Conservation (phyloP, 2,329 filamentous ascomycete species). For the Colletotrichum liaoningense region DNA sequence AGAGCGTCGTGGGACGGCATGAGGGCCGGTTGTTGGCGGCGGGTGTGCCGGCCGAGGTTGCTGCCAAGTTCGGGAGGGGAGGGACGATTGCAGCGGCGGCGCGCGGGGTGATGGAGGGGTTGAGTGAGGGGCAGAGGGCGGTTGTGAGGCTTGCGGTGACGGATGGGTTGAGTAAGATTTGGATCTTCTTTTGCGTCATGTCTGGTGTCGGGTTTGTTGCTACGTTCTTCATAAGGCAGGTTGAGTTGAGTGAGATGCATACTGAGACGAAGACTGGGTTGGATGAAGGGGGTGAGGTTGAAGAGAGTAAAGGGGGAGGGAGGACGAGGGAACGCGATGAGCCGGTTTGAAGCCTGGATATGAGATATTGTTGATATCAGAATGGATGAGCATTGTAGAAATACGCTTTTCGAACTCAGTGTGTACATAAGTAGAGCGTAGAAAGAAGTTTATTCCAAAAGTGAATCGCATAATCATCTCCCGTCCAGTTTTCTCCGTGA, state of each 20-base stretch:
- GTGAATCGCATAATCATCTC: background rate
- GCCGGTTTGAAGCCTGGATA: background rate
- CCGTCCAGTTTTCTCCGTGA: too few species aligned
- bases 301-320: constrained; percentile 8
- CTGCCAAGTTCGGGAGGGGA: constrained; percentile 64
- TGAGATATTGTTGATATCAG: background rate
- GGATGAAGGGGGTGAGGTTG: background rate
- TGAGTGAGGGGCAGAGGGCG: constrained; percentile 57
- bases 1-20: constrained; percentile 76
- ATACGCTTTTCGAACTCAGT: background rate
- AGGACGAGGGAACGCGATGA: background rate
- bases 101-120: constrained; percentile 63
- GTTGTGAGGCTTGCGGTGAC: constrained; percentile 60
- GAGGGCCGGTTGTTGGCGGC: constrained; percentile 55
- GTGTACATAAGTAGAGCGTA: background rate
- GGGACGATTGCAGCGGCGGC: constrained; percentile 73
- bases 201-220: constrained; percentile 58
- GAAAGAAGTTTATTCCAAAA: background rate
- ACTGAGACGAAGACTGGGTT: constrained; percentile 62
- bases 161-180: constrained; percentile 65
- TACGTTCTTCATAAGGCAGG: constrained; percentile 61
- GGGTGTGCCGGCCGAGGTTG: constrained; percentile 61
- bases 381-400: background rate
- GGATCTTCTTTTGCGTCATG: constrained; percentile 65
- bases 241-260: constrained; percentile 64